Evolutionary conservation across 2,329 filamentous ascomycete species (phyloP), one percentile per base, ranked within the genome.

Genomic region (Aspergillus viridinutans): DNA sequence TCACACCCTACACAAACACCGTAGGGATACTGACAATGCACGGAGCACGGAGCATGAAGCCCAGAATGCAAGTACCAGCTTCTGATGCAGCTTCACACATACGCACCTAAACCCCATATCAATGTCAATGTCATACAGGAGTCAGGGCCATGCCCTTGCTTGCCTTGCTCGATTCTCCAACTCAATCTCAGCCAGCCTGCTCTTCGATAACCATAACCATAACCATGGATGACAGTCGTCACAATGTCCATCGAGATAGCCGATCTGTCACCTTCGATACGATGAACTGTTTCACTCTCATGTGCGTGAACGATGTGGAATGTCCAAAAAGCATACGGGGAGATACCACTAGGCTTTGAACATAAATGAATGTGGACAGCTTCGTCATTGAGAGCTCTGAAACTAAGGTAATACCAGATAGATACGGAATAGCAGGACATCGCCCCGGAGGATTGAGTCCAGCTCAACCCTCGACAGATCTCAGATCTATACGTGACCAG

Each of bases 401-500:
- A 38, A 7, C 14, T 38, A 25, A 25, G 25, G 25, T 25, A 17
- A 5, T 17, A 38, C 14, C 14, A 17, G 32, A 38, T n/a, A 38
- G 17, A 17, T 38, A 38, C 17, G 14, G 17, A 17, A 38, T 38
- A 38, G 32, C 32, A 38, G 32, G 32, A 7, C 32, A 7, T 35
- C 32, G 32, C 14, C 14, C 17, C 32, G 17, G 14, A 17, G 14
- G 8, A 43, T 21, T 21, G 8, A 17, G 17, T 20, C 38, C 8
- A 20, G 20, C 40, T 21, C n/a, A 23, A 26, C 8, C n/a, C 4
- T 45, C 21, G 17, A 48, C 4, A 7, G 32, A 32, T 17, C 49
- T 9, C 9, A 28, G n/a, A 52, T 35, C 21, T 55, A 55, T 56
- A 49, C 54, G 47, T 38, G 40, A 48, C 14, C 35, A 54, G 40